Percentiles rank a stretch among this genome's conserved stretches.
These are phyloP conservation scores for Maudiozyma barnettii DNA, from an alignment of 805 yeast genomes.

Conservation along the genomic window DNA sequence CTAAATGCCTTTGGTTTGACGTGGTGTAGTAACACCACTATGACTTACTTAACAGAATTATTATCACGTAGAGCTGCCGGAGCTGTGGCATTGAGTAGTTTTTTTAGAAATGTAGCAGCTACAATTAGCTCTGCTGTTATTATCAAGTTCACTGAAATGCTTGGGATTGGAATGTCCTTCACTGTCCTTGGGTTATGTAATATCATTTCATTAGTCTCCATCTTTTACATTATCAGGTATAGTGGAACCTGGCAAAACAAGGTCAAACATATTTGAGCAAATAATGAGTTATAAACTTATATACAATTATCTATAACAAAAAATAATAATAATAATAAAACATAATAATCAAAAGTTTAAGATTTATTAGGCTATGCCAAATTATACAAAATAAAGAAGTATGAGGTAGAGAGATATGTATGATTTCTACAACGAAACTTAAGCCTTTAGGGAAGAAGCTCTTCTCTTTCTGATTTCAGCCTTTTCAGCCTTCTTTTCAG, in stretches of 20 bases:
- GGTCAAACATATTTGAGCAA: not conserved
- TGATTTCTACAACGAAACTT: constrained; percentile 22
- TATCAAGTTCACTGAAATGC: constrained; percentile 25
- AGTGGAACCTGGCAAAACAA: constrained; percentile 14
- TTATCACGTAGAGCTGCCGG: constrained; percentile 42
- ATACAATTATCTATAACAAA: not conserved
- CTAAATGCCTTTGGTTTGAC: constrained; percentile 45
- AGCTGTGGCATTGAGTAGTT: constrained; percentile 44
- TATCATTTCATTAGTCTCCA: constrained; percentile 18
- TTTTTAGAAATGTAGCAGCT: constrained; percentile 45
- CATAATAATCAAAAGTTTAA: constrained; percentile 5
- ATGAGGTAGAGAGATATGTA: constrained; percentile 9
- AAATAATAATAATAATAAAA: not conserved
- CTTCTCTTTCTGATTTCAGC: constrained; percentile 99
- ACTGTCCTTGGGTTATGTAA: constrained; percentile 38
- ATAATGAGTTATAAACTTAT: not conserved
- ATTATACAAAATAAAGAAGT: constrained; percentile 13
- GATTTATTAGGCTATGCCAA: constrained; percentile 10
- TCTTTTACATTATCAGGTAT: constrained; percentile 14
- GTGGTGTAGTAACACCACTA: constrained; percentile 44
- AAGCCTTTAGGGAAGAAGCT: constrained; percentile 96
- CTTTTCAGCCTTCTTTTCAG: constrained; percentile 96
- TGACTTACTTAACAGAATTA: constrained; percentile 45
- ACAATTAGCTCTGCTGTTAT: constrained; percentile 42
- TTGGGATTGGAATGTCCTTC: constrained; percentile 48